Evolutionary conservation across 1,284 basidiomycete genomes (phyloP).

Genomic region (Sanguinoderma infundibulare): DNA sequence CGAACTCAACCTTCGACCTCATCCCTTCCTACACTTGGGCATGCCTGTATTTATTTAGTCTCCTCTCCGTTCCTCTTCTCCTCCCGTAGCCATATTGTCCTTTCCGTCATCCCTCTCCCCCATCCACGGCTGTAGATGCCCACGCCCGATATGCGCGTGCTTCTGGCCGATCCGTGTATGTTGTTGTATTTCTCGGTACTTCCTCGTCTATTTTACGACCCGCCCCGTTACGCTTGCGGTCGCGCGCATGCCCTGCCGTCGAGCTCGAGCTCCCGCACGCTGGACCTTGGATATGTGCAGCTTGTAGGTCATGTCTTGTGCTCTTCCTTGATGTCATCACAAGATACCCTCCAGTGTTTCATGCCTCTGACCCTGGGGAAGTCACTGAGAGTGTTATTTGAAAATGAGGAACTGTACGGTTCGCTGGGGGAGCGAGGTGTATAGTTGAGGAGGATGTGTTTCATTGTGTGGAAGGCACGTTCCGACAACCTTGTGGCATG

Average conservation of each 20-base stretch:
- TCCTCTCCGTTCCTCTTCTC: background rate
- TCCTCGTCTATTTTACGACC: background rate
- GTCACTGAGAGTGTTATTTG: background rate
- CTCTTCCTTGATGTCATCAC: background rate
- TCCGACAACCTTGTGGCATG: no score
- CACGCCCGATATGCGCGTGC: no score
- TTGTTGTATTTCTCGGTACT: background rate
- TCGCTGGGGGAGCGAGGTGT: no score
- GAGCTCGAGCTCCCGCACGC: constrained; percentile 5
- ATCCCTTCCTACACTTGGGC: constrained; percentile 1
- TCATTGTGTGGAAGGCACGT: no score
- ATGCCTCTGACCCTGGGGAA: background rate
- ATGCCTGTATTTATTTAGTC: constrained; percentile 6
- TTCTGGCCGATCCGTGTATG: background rate
- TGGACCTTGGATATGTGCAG: constrained; percentile 14
- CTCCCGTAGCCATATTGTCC: background rate
- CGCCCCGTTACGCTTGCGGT: background rate
- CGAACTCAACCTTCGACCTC: background rate
- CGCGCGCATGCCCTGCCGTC: background rate
- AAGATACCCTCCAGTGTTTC: background rate
- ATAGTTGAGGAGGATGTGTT: no score
- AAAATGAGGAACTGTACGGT: background rate
- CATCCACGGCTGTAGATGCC: no score
- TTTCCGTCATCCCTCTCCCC: background rate
- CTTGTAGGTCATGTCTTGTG: constrained; percentile 9